Conservation (phyloP, 495 filamentous ascomycete genomes). For the Massariosphaeria phaeospora region DNA sequence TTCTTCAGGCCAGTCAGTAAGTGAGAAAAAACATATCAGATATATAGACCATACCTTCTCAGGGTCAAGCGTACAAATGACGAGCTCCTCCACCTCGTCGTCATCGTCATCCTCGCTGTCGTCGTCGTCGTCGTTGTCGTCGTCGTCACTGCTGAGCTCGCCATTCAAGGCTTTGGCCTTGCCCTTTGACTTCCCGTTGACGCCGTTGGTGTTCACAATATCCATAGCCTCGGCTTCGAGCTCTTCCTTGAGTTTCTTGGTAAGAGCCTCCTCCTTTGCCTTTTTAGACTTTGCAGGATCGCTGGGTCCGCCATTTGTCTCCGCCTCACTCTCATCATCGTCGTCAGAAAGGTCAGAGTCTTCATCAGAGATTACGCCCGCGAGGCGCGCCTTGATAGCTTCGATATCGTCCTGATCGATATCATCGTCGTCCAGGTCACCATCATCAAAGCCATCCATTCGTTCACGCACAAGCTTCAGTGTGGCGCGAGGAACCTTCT, state of each 20-base stretch:
- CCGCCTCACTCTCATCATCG: conserved; percentile 57
- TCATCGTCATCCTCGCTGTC: conserved; percentile 62
- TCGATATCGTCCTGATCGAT: conserved; percentile 56
- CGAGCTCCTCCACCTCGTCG: conserved; percentile 73
- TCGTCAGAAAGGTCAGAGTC: conserved; percentile 56
- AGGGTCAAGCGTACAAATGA: conserved; percentile 90
- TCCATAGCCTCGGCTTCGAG: conserved; percentile 60
- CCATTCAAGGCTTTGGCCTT: conserved; percentile 70
- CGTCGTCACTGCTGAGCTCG: conserved; percentile 51
- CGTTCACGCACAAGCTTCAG: conserved; percentile 79
- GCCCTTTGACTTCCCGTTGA: conserved; percentile 64
- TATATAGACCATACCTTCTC: conserved; percentile 66
- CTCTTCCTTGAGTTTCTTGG: conserved; percentile 43
- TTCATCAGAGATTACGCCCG: conserved; percentile 39
- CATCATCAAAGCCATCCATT: conserved; percentile 41
- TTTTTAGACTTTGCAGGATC: conserved; percentile 84
- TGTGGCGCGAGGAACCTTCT: conserved; percentile 67
- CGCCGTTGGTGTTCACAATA: conserved; percentile 57
- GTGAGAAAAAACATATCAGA: too few relatives aligned
- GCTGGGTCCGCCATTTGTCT: conserved; percentile 81
- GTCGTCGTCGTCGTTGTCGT: conserved; percentile 58
- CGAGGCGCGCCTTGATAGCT: conserved; percentile 57
- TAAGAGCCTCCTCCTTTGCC: conserved; percentile 62
- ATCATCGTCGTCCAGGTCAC: conserved; percentile 48
- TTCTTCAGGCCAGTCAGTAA: conserved; percentile 53